phyloP scores from a whole-genome alignment of 2,329 filamentous ascomycete species.

The Penicillium hordei region DNA sequence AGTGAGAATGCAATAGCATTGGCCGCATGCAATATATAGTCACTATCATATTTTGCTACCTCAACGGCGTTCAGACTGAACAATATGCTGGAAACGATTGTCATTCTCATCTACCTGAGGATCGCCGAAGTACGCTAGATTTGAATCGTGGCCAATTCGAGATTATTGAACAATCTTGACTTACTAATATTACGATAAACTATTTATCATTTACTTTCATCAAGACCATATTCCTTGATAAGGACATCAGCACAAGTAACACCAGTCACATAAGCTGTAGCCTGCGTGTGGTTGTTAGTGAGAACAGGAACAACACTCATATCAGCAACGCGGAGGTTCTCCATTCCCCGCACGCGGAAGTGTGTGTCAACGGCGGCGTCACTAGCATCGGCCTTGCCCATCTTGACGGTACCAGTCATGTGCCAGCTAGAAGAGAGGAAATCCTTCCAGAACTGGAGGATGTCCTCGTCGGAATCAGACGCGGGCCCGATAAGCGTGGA shows the following conservation, averaged over 20 bases:
- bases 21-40: neutral
- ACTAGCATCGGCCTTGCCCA: constrained; percentile 50
- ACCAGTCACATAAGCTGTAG: constrained; percentile 56
- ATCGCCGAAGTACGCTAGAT: neutral
- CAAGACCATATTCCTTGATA: constrained; percentile 46
- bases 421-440: constrained; percentile 53
- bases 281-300: constrained; percentile 53
- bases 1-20: neutral
- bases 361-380: constrained; percentile 51
- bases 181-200: neutral
- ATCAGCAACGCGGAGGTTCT: constrained; percentile 44
- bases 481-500: constrained; percentile 45
- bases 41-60: neutral
- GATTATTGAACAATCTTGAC: neutral
- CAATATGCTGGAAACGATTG: neutral
- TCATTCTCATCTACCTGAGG: neutral
- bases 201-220: neutral
- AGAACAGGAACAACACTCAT: constrained; percentile 46
- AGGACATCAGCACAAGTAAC: constrained; percentile 54
- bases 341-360: constrained; percentile 41
- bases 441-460: constrained; percentile 50
- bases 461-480: constrained; percentile 55
- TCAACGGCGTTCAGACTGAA: neutral
- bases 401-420: constrained; percentile 58
- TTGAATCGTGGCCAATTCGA: neutral